Percentiles rank a stretch among this genome's conserved stretches.
Evolutionary conservation across 768 basidiomycete genomes (phyloP).

Genomic region (Chalciporus sphaerocephalus): DNA sequence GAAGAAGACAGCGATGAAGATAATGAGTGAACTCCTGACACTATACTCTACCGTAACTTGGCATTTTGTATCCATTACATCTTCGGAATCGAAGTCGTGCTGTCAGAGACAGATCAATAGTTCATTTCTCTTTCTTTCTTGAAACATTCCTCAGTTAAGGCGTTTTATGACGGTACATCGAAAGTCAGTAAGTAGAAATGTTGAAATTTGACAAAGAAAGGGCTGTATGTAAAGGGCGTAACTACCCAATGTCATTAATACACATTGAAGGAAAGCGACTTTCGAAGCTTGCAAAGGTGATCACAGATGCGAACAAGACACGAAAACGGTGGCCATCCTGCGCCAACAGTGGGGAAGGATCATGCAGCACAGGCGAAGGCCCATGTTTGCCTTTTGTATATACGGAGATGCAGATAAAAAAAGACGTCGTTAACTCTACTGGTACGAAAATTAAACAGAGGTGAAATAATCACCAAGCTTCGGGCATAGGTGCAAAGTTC

Average conservation of each 20-base stretch:
- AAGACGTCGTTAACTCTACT: constrained; percentile 20
- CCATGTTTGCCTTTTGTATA: constrained; percentile 19
- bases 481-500: constrained; percentile 73
- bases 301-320: constrained; percentile 1
- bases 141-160: background rate
- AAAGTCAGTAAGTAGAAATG: constrained; percentile 3
- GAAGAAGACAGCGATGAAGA: constrained; percentile 79
- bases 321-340: background rate
- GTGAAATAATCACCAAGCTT: constrained; percentile 64
- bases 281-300: background rate
- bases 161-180: too few species aligned
- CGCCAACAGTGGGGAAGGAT: constrained; percentile 6
- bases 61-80: constrained; percentile 17
- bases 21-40: constrained; percentile 17
- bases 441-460: constrained; percentile 14
- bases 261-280: background rate
- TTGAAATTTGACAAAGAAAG: background rate
- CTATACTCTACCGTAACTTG: constrained; percentile 1
- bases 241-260: constrained; percentile 2
- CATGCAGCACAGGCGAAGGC: constrained; percentile 16
- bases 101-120: constrained; percentile 13
- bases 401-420: constrained; percentile 16
- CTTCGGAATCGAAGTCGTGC: constrained; percentile 14
- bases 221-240: background rate
- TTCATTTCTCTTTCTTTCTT: constrained; percentile 2